Percentiles rank a stretch among this genome's conserved stretches.
These are phyloP conservation scores for Coemansia sp. DNA, from an alignment of 371 early-diverging fungal genomes.

Conservation along the genomic window DNA sequence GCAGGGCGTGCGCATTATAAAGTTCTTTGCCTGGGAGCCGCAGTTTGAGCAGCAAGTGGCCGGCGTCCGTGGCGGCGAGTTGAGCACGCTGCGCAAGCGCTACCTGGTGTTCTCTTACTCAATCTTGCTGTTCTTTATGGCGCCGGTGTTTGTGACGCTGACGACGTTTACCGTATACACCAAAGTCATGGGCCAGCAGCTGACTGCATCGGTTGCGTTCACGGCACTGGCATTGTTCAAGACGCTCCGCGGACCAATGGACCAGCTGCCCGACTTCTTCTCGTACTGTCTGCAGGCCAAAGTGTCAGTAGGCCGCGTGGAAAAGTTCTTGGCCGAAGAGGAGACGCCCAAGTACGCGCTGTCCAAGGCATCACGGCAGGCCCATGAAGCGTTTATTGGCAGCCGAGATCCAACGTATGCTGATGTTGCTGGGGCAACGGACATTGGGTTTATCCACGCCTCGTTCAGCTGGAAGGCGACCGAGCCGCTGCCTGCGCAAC, in stretches of 20 bases:
- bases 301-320: slow-evolving; percentile 70
- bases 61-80: slow-evolving; percentile 30
- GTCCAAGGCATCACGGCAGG: slow-evolving; percentile 11
- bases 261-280: slow-evolving; percentile 73
- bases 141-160: slow-evolving; percentile 59
- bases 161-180: slow-evolving; percentile 68
- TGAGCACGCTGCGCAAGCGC: slow-evolving; percentile 31
- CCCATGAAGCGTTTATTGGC: slow-evolving; percentile 12
- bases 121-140: slow-evolving; percentile 33
- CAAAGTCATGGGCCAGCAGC: slow-evolving; percentile 55
- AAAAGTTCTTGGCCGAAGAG: slow-evolving; percentile 67
- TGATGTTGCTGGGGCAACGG: slow-evolving; percentile 29
- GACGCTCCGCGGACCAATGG: slow-evolving; percentile 72
- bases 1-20: slow-evolving; percentile 70
- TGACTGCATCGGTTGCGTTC: slow-evolving; percentile 64
- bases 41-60: slow-evolving; percentile 54
- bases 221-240: slow-evolving; percentile 63
- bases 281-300: slow-evolving; percentile 65
- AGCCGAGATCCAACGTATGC: slow-evolving; percentile 32
- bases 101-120: slow-evolving; percentile 67
- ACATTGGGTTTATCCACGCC: slow-evolving; percentile 40
- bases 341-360: slow-evolving; percentile 61
- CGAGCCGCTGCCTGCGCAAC: background rate
- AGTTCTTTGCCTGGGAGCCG: slow-evolving; percentile 77
- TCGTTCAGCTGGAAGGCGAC: slow-evolving; percentile 42